Evolutionary conservation across 2,329 filamentous ascomycete genomes (phyloP), one percentile per base, ranked within the genome.

Genomic region (Colletotrichum somersetense): DNA sequence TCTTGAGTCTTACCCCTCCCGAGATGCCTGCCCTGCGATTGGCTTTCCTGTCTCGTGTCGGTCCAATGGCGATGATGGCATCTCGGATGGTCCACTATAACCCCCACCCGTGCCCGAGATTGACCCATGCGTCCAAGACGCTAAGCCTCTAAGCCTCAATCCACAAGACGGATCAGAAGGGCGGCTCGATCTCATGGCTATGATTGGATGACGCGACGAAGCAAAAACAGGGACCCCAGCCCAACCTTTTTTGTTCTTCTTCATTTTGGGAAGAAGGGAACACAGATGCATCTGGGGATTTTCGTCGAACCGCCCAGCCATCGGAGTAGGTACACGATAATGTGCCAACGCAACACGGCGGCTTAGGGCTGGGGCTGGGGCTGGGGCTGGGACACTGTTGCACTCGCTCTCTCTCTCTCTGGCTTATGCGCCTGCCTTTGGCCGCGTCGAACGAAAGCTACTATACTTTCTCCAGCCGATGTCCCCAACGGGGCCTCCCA

Each of bases 101-200:
- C 20, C 16, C 16, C 55, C 67, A 46, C 46, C 44, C 14, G 10
- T 55, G 52, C 52, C 57, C 64, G 44, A 53, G 65, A 58, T 62
- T 44, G 38, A 35, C 53, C 68, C 65, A 71, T 68, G 68, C 65
- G 30, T 33, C 59, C 57, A 40, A 53, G 57, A 65, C 64, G 65
- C 68, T 71, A 71, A 61, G 66, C 62, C 67, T 73, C 71, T 73
- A 73, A 73, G 71, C 71, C 71, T 71, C 71, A 73, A 66, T 73
- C 48, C 62, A 26, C 67, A 30, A 52, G 23, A 67, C 62, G 56
- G 20, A 71, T 71, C 67, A 26, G 50, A 26, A 30, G 71, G 40
- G 55, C 46, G 57, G 23, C 33, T 44, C 11, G 23, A 2, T 38
- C 26, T 11, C 4, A 6, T 10, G 7, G 5, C 2, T 23, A 10